Conservation (phyloP, 768 basidiomycete species). For the Calocera cornea region DNA sequence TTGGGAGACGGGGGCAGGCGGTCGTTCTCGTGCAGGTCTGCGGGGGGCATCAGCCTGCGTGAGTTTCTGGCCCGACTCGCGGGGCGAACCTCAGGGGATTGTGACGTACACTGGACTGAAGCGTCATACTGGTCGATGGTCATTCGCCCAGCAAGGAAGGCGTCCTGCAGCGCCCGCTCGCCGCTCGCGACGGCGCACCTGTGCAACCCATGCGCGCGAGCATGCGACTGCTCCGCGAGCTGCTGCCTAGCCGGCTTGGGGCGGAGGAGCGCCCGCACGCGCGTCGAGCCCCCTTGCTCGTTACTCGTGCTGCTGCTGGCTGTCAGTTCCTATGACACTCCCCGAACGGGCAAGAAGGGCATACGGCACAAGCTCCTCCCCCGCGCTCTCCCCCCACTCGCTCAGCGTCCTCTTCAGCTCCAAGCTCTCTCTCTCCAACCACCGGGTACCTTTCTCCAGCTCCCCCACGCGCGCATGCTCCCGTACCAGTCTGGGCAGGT, state of each 20-base stretch:
- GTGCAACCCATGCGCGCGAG: neutral
- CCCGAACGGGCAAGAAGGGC: neutral
- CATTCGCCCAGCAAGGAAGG: neutral
- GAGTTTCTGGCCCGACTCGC: neutral
- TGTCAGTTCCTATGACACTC: neutral
- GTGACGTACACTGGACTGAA: neutral
- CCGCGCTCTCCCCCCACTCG: neutral
- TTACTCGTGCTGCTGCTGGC: neutral
- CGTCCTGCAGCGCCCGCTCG: conserved; percentile 3
- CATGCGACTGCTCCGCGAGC: neutral
- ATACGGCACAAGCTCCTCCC: neutral
- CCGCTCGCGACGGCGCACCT: neutral
- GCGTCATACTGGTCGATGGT: neutral
- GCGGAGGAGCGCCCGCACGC: neutral
- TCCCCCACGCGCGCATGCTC: neutral
- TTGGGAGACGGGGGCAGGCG: neutral
- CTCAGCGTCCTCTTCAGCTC: neutral
- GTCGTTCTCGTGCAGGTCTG: neutral
- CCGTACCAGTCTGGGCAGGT: neutral
- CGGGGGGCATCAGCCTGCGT: neutral
- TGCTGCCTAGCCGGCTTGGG: neutral
- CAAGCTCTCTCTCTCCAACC: neutral
- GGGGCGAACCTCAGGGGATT: neutral
- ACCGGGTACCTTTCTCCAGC: neutral
- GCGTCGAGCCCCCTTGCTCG: neutral